A percentile compares a stretch with the other conserved stretches of the same genome.
Evolutionary conservation across 83 land plant genomes (phyloP).

Genomic region (Thuja plicata): DNA sequence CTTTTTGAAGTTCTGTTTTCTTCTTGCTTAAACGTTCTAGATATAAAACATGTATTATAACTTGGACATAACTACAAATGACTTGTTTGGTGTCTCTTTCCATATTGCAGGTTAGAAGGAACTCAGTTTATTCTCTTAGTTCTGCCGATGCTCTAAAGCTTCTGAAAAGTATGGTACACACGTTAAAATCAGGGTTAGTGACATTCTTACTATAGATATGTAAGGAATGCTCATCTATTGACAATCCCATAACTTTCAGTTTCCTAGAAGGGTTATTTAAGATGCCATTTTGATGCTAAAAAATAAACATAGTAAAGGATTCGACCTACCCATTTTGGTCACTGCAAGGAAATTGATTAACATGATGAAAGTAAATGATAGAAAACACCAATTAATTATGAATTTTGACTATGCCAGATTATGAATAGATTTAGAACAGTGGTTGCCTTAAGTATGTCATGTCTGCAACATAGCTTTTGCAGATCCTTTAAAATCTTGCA

Average conservation of each 20-base stretch:
- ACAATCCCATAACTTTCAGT: neutral
- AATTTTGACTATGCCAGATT: neutral
- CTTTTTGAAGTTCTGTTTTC: neutral
- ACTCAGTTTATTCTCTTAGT: neutral
- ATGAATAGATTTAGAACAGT: neutral
- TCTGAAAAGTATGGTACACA: neutral
- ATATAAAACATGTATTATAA: neutral
- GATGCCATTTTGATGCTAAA: neutral
- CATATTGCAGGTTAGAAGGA: neutral
- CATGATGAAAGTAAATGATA: neutral
- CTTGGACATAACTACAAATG: neutral
- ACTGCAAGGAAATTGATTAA: neutral
- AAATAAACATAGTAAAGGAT: neutral
- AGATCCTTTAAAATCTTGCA: neutral
- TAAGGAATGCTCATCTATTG: neutral
- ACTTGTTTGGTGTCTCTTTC: neutral
- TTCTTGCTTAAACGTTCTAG: neutral
- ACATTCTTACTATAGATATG: neutral
- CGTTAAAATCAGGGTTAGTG: constrained; percentile 8
- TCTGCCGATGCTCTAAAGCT: constrained; percentile 5
- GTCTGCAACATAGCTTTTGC: neutral
- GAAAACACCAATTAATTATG: neutral
- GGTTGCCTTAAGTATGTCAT: neutral
- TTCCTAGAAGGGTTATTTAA: neutral
- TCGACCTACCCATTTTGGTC: neutral